Percentiles rank a stretch among this genome's conserved stretches.
These are phyloP conservation scores for Phaeosphaeriaceae sp. DNA, from an alignment of 2,329 filamentous ascomycete species.

Conservation along the genomic window DNA sequence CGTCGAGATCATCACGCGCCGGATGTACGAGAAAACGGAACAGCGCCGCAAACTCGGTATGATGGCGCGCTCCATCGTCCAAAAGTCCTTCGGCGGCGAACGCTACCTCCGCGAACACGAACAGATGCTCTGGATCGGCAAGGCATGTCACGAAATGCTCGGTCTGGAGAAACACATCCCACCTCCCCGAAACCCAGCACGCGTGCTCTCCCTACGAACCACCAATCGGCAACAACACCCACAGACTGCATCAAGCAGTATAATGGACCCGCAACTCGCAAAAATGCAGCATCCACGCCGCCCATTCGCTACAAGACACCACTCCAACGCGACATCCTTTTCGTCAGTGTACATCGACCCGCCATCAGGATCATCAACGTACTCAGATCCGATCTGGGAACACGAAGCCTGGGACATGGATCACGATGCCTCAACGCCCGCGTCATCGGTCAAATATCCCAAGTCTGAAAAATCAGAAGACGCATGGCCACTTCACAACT, in stretches of 20 bases:
- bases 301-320: slow-evolving; percentile 27
- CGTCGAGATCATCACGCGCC: slow-evolving; percentile 61
- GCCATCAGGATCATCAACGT: slow-evolving; percentile 25
- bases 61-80: slow-evolving; percentile 65
- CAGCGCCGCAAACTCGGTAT: slow-evolving; percentile 66
- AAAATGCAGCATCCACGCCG: slow-evolving; percentile 47
- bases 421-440: slow-evolving; percentile 17
- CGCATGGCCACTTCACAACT: slow-evolving; percentile 10
- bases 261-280: slow-evolving; percentile 40
- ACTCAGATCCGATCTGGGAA: slow-evolving; percentile 24
- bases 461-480: slow-evolving; percentile 22
- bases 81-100: slow-evolving; percentile 66
- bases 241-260: slow-evolving; percentile 32
- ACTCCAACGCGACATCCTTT: slow-evolving; percentile 41
- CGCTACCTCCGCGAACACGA: slow-evolving; percentile 69
- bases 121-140: slow-evolving; percentile 56
- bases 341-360: slow-evolving; percentile 43
- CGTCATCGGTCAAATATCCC: slow-evolving; percentile 29
- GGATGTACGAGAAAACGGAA: slow-evolving; percentile 68
- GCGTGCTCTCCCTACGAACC: slow-evolving; percentile 32
- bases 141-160: slow-evolving; percentile 45
- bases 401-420: slow-evolving; percentile 28
- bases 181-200: slow-evolving; percentile 38
- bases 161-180: slow-evolving; percentile 33
- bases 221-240: slow-evolving; percentile 5